These are phyloP conservation scores for Alloascoidea africana DNA, from an alignment of 805 yeast genomes.

Conservation along the genomic window DNA sequence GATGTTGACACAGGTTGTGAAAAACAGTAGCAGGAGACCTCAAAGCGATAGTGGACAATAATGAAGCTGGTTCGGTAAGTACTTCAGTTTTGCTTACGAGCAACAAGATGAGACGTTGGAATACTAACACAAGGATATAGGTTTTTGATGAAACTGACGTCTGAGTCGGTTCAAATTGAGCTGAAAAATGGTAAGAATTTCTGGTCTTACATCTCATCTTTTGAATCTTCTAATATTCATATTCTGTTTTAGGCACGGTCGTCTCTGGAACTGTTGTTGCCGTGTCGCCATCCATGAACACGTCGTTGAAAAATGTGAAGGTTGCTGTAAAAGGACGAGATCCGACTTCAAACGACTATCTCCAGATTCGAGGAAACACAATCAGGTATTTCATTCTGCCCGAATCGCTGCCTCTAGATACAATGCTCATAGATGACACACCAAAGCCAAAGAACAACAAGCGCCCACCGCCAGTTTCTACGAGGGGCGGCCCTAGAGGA, in stretches of 20 bases:
- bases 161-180: conserved; percentile 83
- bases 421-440: conserved; percentile 25
- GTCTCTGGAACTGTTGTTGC: conserved; percentile 73
- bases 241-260: conserved; percentile 27
- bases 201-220: conserved; percentile 1
- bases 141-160: conserved; percentile 71
- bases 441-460: conserved; percentile 20
- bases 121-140: conserved; percentile 11
- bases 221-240: background rate
- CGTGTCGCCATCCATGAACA: conserved; percentile 86
- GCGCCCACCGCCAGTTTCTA: conserved; percentile 8
- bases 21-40: background rate
- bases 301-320: conserved; percentile 64
- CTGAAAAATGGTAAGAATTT: conserved; percentile 56
- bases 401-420: conserved; percentile 60
- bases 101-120: background rate
- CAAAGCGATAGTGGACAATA: background rate
- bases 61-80: conserved; percentile 49
- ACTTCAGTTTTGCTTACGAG: background rate
- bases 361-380: conserved; percentile 81
- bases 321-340: conserved; percentile 61
- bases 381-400: conserved; percentile 75
- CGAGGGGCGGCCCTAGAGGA: conserved; percentile 1
- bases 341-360: conserved; percentile 56
- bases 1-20: no score